Base-by-base conservation (phyloP, 495 filamentous ascomycete species). In the Penicillium turbatum region DNA sequence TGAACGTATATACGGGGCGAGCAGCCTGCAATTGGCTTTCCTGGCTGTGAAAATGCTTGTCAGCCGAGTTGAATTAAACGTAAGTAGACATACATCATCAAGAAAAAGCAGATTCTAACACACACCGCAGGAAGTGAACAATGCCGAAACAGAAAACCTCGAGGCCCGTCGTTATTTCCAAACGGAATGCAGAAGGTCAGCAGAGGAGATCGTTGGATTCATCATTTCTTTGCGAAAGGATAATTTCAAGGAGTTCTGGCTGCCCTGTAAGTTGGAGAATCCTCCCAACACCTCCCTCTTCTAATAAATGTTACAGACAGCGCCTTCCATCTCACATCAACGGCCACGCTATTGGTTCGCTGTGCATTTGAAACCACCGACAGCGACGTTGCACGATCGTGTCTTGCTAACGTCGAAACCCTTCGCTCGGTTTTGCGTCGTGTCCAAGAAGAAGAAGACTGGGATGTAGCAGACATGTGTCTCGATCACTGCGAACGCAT, bases 391-490 rank as follows among this genome's bases (percentile, higher is more conserved):
- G 69, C 73, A 43, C 67, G 68, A 16, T 67, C 71, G 6, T 74
- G 74, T 52, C 66, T 76, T 59, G 41, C 68, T 17, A 72, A 75
- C 53, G 72, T 77, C 37, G 67, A 73, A 52, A 72, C 68, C 21
- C 63, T 77, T 30, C 72, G 71, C 32, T 56, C 60, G 5, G 69
- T 77, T 38, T 66, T 81, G 6, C 75, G 75, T 21, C 72, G 72
- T n/a, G 75, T 79, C 13, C 68, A 68, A 12, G 75, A 81, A 50
- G 69, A 79, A 51, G 72, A 80, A 55, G 76, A 78, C 58, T 81
- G 76, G 76, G 78, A 81, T 50, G 68, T 80, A 2, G 78, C 76
- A 8, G 72, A 77, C 44, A 76, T 79, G 69, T 81, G 78, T 44
- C 64, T 81, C 15, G 78, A 79, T 35, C 73, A 79, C 56, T 79